Evolutionary conservation across 2,329 filamentous ascomycete genomes (phyloP).

Genomic region (Ceratocystis lukuohia): DNA sequence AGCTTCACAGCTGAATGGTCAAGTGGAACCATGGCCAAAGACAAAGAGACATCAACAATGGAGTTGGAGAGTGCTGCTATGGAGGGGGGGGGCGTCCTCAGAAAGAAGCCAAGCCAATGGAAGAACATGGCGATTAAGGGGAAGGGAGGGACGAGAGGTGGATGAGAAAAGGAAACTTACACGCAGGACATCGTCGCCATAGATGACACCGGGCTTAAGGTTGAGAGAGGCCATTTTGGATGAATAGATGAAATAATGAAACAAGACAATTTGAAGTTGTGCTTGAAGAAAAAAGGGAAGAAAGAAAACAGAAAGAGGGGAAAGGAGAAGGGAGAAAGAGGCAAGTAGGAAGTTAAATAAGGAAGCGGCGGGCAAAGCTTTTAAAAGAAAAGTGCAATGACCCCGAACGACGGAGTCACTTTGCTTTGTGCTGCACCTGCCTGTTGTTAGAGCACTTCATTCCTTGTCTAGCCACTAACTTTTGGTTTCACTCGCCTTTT

Average conservation of each 20-base stretch:
- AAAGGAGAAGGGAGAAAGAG: constrained; percentile 14
- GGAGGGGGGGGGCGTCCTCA: background rate
- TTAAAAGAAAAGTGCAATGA: constrained; percentile 7
- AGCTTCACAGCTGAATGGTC: background rate
- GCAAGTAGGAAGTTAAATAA: constrained; percentile 8
- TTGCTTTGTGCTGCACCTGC: too few species aligned
- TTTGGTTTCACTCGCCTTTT: background rate
- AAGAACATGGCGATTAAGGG: background rate
- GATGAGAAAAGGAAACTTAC: constrained; percentile 15
- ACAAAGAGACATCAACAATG: too few species aligned
- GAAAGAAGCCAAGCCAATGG: background rate
- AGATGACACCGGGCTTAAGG: constrained; percentile 42
- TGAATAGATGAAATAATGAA: constrained; percentile 19
- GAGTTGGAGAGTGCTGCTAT: background rate
- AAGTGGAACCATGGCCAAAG: background rate
- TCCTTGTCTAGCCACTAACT: background rate
- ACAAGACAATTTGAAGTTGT: constrained; percentile 17
- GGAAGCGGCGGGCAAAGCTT: constrained; percentile 2
- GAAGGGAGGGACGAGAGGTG: background rate
- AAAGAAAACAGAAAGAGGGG: constrained; percentile 9
- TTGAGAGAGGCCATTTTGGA: constrained; percentile 30
- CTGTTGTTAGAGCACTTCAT: background rate
- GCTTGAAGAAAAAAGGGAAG: background rate
- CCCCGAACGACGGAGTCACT: background rate
- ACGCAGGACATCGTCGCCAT: constrained; percentile 39